These are phyloP conservation scores for Warburgia ugandensis DNA, from an alignment of 164 flowering plant species.

Conservation along the genomic window DNA sequence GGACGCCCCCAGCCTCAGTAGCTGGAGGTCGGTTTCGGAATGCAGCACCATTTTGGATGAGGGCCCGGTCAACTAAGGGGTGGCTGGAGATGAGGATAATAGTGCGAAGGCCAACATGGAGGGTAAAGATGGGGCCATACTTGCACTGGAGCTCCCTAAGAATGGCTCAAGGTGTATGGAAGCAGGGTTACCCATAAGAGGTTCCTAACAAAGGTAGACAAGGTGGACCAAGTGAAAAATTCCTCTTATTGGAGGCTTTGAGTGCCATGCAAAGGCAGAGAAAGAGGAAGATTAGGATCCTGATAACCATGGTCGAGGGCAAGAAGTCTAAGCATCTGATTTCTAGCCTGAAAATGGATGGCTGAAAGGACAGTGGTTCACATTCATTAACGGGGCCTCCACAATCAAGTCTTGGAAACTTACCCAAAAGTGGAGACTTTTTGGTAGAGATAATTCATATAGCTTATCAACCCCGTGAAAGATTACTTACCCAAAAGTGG, in stretches of 20 bases:
- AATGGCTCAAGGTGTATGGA: conserved; percentile 9
- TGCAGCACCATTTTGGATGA: conserved; percentile 35
- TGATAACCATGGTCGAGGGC: conserved; percentile 5
- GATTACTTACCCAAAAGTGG: too few species aligned
- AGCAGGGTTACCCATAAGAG: conserved; percentile 17
- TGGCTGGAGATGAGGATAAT: conserved; percentile 26
- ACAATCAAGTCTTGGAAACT: too few species aligned
- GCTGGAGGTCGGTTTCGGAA: conserved; percentile 35
- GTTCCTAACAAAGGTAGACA: conserved; percentile 23
- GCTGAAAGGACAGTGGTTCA: too few species aligned
- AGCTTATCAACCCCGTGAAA: too few species aligned
- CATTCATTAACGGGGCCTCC: too few species aligned
- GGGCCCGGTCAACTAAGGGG: conserved; percentile 29
- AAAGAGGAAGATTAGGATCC: conserved; percentile 4
- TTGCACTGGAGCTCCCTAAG: conserved; percentile 20
- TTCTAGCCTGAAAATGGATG: too few species aligned
- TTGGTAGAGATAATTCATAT: too few species aligned
- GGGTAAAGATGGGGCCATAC: conserved; percentile 37
- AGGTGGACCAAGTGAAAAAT: conserved; percentile 38
- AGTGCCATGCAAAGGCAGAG: conserved; percentile 1
- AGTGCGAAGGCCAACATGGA: conserved; percentile 21
- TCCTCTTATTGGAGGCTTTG: background rate
- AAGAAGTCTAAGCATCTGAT: too few species aligned
- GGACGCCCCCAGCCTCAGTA: conserved; percentile 1
- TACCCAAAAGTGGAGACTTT: too few species aligned